These are phyloP conservation scores for Myriosclerotinia curreyana DNA, from an alignment of 2,329 filamentous ascomycete genomes.

Conservation along the genomic window DNA sequence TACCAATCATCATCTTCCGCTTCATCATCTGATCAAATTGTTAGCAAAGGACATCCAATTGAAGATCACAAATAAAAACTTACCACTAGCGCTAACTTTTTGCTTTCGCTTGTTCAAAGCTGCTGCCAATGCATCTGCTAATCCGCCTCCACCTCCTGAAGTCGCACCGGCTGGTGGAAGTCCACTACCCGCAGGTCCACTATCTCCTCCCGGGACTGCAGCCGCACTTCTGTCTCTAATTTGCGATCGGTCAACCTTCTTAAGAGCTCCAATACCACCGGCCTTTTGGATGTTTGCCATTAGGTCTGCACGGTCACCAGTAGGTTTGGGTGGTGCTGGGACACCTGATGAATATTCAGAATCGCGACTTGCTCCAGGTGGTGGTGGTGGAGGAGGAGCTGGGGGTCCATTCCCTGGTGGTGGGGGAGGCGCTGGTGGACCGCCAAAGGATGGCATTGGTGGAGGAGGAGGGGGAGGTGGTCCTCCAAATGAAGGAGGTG, in stretches of 20 bases:
- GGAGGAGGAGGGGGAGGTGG: constrained; percentile 48
- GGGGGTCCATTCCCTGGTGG: constrained; percentile 42
- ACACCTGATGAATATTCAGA: constrained; percentile 50
- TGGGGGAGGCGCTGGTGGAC: constrained; percentile 48
- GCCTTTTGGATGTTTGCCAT: constrained; percentile 70
- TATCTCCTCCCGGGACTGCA: constrained; percentile 53
- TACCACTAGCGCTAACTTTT: constrained; percentile 93
- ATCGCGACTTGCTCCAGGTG: constrained; percentile 54
- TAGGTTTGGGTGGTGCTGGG: constrained; percentile 46
- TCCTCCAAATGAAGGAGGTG: constrained; percentile 39
- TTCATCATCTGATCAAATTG: constrained; percentile 62
- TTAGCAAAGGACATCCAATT: constrained; percentile 34
- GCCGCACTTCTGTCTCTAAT: constrained; percentile 71
- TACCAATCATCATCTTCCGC: constrained; percentile 74
- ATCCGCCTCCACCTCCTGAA: constrained; percentile 57
- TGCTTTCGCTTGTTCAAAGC: constrained; percentile 80
- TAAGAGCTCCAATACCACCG: constrained; percentile 64
- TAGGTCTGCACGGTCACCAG: constrained; percentile 56
- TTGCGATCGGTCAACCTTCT: constrained; percentile 69
- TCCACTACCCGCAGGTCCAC: constrained; percentile 51
- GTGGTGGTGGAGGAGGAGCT: constrained; percentile 53
- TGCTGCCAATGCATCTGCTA: constrained; percentile 80
- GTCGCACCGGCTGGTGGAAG: constrained; percentile 52
- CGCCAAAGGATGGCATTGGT: constrained; percentile 34
- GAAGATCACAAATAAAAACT: constrained; percentile 44